Base-by-base conservation (phyloP, 441 rosid genomes). In the Sinapis alba region DNA sequence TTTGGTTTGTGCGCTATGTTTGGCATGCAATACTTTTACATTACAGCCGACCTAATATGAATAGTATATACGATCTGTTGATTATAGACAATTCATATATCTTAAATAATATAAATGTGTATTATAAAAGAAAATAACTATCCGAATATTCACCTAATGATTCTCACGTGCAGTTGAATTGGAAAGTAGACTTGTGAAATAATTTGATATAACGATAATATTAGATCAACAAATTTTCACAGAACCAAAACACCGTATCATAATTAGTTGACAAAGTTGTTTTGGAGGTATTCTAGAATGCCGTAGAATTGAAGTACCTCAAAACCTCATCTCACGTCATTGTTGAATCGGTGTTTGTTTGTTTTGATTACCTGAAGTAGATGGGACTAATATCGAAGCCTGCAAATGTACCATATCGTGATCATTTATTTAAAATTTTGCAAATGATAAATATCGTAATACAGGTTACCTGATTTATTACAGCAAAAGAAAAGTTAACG, bases 11-110 rank as follows among this genome's bases (percentile, higher is more conserved):
- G 19, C 26, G 47, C 19, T 10, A 19, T 64, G 72, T 65, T 77
- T 62, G 59, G 68, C 72, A 65, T 64, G 75, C 51, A 58, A 43
- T 64, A 24, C 13, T 38, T 16, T 12, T 57, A 63, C 28, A 62
- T 15, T 69, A 23, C 66, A 56, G 76, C 72, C 72, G 57, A 71
- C 76, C 41, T 58, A 47, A 77, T 36, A 71, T 53, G 76, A 51
- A 66, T 66, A 76, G 54, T 30, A 63, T 47, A 76, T 50, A 70
- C 16, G 56, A 16, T 59, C 16, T 36, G 16, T 13, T 77, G 47
- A 65, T 71, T 47, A 64, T 18, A 32, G 68, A 57, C 80, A 32
- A 76, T 56, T 9, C 47, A 30, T 21, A 54, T 69, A 64, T 63
- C 18, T n/a, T n/a, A 30, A 11, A 63, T 69, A 68, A 15, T 20